Evolutionary conservation across 1,284 basidiomycete genomes (phyloP), one percentile per base, ranked within the genome.

Genomic region (Schizophyllum commune): DNA sequence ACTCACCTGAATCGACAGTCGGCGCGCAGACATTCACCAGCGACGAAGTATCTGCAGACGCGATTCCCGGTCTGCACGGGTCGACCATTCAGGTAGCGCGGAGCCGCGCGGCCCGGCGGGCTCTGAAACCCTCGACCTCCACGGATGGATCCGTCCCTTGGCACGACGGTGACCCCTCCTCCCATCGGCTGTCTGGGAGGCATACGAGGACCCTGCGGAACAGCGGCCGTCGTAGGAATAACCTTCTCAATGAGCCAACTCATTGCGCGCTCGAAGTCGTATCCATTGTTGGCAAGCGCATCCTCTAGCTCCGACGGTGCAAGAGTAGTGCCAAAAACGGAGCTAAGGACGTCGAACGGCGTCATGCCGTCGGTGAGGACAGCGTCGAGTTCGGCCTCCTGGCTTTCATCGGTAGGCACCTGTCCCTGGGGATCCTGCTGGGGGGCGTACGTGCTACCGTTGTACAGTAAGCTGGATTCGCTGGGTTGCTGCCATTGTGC

Each of bases 1-100:
- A 70, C 83, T 69, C 65, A 94, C 94, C 93, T 96, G 78, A 98
- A 99, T 63, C 96, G 87, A 77, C 97, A 99, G 76, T 99, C 96
- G 58, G 94, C 92, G 58, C 96, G 79, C 60, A 98, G 78, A 72
- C 96, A 99, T 74, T 98, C 96, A 19, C 97, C 97, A 6, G 94
- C 93, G 47, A 99, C 82, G 74, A 95, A 99, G 74, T 98, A 99
- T 61, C 97, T 82, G 73, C 96, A 99, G 52, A 99, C 95, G 60
- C 89, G 78, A 67, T 86, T 86, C 5, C 86, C 85, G 55, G 82
- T 81, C 57, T 79, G 77, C 0, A 74, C 76, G 34, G 86, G 81
- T 13, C 86, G 81, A 2, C 83, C 81, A 66, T 85, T 85, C 22
- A 81, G 78, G 61, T 79, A 84, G 51, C 82, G 77, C 1, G 80